Percentiles rank a stretch among this genome's conserved stretches.
Evolutionary conservation across 2,329 filamentous ascomycete genomes (phyloP).

Genomic region (Blastomyces parvus): DNA sequence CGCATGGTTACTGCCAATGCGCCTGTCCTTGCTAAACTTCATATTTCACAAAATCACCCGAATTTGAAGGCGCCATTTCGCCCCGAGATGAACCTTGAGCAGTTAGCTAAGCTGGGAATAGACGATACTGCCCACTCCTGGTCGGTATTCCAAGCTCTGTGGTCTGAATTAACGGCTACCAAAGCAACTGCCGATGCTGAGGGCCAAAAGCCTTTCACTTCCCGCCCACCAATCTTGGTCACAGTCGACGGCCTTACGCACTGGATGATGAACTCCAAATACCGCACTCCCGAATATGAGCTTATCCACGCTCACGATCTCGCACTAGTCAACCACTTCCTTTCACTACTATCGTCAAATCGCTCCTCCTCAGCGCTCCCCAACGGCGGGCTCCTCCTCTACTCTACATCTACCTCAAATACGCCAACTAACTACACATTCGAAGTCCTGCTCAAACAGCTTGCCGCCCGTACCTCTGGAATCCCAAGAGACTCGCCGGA

Average conservation of each 20-base stretch:
- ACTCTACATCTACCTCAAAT: constrained; percentile 64
- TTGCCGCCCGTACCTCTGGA: constrained; percentile 37
- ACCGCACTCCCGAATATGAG: constrained; percentile 61
- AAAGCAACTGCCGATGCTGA: constrained; percentile 35
- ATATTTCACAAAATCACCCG: constrained; percentile 45
- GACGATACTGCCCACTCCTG: constrained; percentile 69
- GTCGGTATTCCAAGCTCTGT: constrained; percentile 70
- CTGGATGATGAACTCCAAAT: constrained; percentile 69
- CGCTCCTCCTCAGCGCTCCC: constrained; percentile 33
- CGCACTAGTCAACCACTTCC: constrained; percentile 62
- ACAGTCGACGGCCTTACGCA: constrained; percentile 69
- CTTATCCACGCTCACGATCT: constrained; percentile 81
- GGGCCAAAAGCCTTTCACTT: constrained; percentile 29
- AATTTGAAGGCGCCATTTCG: constrained; percentile 52
- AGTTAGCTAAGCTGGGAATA: constrained; percentile 58
- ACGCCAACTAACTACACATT: constrained; percentile 54
- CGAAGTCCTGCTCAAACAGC: constrained; percentile 53
- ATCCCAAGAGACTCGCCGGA: constrained; percentile 30
- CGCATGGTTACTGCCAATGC: constrained; percentile 65
- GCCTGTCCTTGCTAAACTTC: constrained; percentile 48
- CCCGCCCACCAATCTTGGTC: constrained; percentile 59
- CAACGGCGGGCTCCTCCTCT: constrained; percentile 73
- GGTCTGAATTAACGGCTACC: constrained; percentile 61
- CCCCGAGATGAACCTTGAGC: constrained; percentile 51
- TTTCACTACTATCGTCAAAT: constrained; percentile 51